A percentile compares a stretch with the other conserved stretches of the same genome.
phyloP scores from a whole-genome alignment of 352 stramenopile genomes.

The Halophytophthora batemanensis region DNA sequence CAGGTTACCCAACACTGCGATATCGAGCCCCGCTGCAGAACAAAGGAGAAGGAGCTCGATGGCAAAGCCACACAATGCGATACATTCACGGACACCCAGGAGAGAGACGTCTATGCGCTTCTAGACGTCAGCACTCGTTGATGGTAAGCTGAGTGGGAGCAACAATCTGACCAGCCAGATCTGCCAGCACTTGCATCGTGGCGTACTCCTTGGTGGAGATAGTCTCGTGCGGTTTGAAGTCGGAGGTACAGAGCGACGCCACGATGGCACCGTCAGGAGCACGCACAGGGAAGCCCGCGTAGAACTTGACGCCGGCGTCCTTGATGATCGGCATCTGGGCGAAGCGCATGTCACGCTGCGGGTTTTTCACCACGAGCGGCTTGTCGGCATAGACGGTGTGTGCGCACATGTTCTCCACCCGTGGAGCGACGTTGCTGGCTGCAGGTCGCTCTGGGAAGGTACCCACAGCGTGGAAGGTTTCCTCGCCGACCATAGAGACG shows the following conservation, averaged over 20 bases:
- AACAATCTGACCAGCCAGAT: too few species aligned
- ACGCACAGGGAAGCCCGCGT: slow-evolving; percentile 58
- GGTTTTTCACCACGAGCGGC: slow-evolving; percentile 63
- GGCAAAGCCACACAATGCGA: too few species aligned
- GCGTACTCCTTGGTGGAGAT: slow-evolving; percentile 73
- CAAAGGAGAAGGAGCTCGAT: too few species aligned
- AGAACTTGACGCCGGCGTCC: slow-evolving; percentile 62
- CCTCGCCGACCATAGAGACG: slow-evolving; percentile 52
- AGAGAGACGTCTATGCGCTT: too few species aligned
- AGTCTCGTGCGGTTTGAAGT: slow-evolving; percentile 43
- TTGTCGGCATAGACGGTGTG: slow-evolving; percentile 59
- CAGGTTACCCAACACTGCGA: too few species aligned
- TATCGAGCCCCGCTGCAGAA: too few species aligned
- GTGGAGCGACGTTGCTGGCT: slow-evolving; percentile 23
- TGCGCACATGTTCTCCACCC: slow-evolving; percentile 54
- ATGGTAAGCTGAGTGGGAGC: too few species aligned
- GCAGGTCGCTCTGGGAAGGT: slow-evolving; percentile 37
- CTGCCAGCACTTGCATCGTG: slow-evolving; percentile 65
- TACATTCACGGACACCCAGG: too few species aligned
- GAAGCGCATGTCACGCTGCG: slow-evolving; percentile 67
- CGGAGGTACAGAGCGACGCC: slow-evolving; percentile 46
- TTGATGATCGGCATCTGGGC: slow-evolving; percentile 48
- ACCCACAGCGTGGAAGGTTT: slow-evolving; percentile 50
- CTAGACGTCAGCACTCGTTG: too few species aligned
- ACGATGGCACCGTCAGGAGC: slow-evolving; percentile 50